Base-by-base conservation (phyloP, 805 yeast species). In the Metschnikowia lachancei region DNA sequence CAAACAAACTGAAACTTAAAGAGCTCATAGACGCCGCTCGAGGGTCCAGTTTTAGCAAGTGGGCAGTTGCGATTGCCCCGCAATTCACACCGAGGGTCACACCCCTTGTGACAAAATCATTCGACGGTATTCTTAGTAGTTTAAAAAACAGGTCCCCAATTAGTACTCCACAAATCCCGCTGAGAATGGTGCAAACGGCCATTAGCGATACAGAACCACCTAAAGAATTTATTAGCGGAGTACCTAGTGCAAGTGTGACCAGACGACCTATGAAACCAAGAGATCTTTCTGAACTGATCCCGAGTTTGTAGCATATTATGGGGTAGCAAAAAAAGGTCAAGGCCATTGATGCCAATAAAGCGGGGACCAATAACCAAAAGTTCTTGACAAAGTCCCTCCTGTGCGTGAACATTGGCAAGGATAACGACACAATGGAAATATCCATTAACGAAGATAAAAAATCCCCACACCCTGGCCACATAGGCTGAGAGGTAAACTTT, bases 21-120 rank as follows among this genome's bases (percentile, higher is more conserved):
- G 85, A 76, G 50, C 88, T 80, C 75, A 87, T 79, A 2, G 90
- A 87, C 1, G 90, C 91, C 13, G 94, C 92, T 54, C 92, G 70
- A 12, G 94, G 86, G 57, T 86, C 90, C 28, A 75, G 74, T 22
- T 78, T 77, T 30, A 87, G 64, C 39, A 87, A 65, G 62, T 84
- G 85, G 0, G 92, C 91, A 2, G 95, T 85, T 3, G 90, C 87
- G 41, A 87, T 84, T 1, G 95, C 95, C 9, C 91, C 88, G 58
- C 91, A 85, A 58, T 83, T 84, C 41, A 84, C 75, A 4, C 95
- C 95, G 40, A 85, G 65, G 0, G 89, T 81, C 16, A 86, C 80
- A 2, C 95, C 95, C 51, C 90, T 65, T 0, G 89, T 82, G 7
- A 87, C 82, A 58, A 77, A 86, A 60, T 87, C 94, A 54, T 78